phyloP scores from a whole-genome alignment of 768 basidiomycete species.

The Termitomyces titanicus region DNA sequence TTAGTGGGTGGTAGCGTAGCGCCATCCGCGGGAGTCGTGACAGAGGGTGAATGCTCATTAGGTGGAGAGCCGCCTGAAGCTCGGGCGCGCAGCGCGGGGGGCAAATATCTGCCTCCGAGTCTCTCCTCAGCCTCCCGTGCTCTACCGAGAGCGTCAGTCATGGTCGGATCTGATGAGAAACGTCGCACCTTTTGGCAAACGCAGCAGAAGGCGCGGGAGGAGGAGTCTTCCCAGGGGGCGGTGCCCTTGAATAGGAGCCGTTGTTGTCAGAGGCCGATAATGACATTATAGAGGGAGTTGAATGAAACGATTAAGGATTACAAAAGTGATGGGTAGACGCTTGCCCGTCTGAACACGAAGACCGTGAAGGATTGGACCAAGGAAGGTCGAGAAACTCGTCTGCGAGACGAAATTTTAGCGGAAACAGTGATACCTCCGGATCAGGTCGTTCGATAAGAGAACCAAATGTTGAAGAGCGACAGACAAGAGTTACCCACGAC shows the following conservation, averaged over 20 bases:
- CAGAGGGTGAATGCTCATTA: slow-evolving; percentile 59
- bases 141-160: slow-evolving; percentile 35
- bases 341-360: slow-evolving; percentile 28
- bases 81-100: slow-evolving; percentile 74
- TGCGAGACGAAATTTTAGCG: slow-evolving; percentile 17
- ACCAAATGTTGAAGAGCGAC: slow-evolving; percentile 21
- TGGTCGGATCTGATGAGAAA: slow-evolving; percentile 5
- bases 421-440: slow-evolving; percentile 16
- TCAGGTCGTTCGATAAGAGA: slow-evolving; percentile 18
- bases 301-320: slow-evolving; percentile 84
- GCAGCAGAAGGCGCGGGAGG: slow-evolving; percentile 89
- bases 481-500: slow-evolving; percentile 46
- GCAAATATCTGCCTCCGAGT: slow-evolving; percentile 66
- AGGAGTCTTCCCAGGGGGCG: slow-evolving; percentile 82
- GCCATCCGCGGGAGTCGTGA: slow-evolving; percentile 55
- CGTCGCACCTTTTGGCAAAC: slow-evolving; percentile 74
- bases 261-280: slow-evolving; percentile 83
- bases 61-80: slow-evolving; percentile 70
- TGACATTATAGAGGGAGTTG: slow-evolving; percentile 79
- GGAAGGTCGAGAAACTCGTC: slow-evolving; percentile 28
- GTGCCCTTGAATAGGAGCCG: slow-evolving; percentile 75
- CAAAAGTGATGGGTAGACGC: slow-evolving; percentile 32
- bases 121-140: slow-evolving; percentile 82
- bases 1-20: slow-evolving; percentile 64
- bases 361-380: slow-evolving; percentile 23